A percentile compares a stretch with the other conserved stretches of the same genome.
These are phyloP conservation scores for Penicillium antarcticum DNA, from an alignment of 495 filamentous ascomycete species.

Conservation along the genomic window DNA sequence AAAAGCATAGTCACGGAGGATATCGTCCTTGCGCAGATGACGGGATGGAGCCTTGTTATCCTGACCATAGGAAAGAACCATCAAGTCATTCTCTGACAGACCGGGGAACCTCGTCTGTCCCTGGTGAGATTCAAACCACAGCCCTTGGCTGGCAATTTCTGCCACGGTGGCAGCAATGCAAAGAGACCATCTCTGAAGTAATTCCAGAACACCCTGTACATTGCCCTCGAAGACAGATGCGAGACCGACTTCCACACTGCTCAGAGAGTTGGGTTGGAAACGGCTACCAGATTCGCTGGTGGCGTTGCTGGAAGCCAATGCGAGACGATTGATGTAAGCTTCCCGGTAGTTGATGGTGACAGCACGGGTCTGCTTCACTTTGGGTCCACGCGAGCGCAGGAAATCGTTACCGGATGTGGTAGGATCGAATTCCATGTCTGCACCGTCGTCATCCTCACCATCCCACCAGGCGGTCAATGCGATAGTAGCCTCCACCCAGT, in stretches of 20 bases:
- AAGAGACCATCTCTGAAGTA: conserved; percentile 75
- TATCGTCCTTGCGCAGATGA: conserved; percentile 57
- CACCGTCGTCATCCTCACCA: conserved; percentile 57
- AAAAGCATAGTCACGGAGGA: conserved; percentile 69
- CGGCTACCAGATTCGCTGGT: conserved; percentile 44
- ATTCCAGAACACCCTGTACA: conserved; percentile 65
- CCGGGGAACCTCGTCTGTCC: conserved; percentile 30
- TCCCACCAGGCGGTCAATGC: conserved; percentile 86
- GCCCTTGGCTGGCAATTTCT: conserved; percentile 69
- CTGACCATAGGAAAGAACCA: conserved; percentile 57
- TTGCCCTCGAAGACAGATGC: conserved; percentile 77
- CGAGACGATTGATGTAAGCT: conserved; percentile 53
- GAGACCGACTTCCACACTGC: conserved; percentile 71
- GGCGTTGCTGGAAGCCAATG: conserved; percentile 47
- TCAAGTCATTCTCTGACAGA: conserved; percentile 57
- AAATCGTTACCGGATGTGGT: conserved; percentile 25
- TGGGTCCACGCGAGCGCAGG: conserved; percentile 23
- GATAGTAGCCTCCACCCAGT: conserved; percentile 85
- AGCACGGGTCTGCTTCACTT: conserved; percentile 13
- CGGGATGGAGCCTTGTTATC: conserved; percentile 14
- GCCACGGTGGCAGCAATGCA: conserved; percentile 71
- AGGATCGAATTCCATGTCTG: conserved; percentile 18
- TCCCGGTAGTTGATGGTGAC: conserved; percentile 45
- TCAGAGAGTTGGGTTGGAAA: conserved; percentile 69
- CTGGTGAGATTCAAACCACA: conserved; percentile 58